Base-by-base conservation (phyloP, 2,329 filamentous ascomycete species). In the Fusarium compactum region DNA sequence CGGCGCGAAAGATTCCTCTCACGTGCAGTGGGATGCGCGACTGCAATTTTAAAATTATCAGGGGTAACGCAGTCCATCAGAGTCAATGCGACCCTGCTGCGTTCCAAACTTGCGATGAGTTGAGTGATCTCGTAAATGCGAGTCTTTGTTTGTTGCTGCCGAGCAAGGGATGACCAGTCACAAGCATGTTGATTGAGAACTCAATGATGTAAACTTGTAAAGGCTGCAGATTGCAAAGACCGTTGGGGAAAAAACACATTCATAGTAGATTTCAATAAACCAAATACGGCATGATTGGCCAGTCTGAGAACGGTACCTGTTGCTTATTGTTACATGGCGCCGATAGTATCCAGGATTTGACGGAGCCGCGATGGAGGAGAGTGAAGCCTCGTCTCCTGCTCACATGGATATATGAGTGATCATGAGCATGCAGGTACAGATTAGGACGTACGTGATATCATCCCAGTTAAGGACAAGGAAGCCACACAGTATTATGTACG, bases 1-100 rank as follows among this genome's bases (percentile, higher is more conserved):
- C 57, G 56, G 68, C 59, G 56, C 65, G 68, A 71, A 69, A 62
- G 54, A 55, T 22, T 32, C 51, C 52, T 63, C 66, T 67, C 69
- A 65, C 58, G 67, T 67, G 69, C 53, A 46, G 50, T 57, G 34
- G 10, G 18, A 38, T 48, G 51, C 29, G 54, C 54, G 41, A 47
- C 38, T 51, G 58, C 46, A 72, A 69, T 66, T 65, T 71, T 74
- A 67, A 74, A 66, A 74, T 75, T 75, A 62, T 65, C 58, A 74
- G 73, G 73, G 73, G 73, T 61, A 64, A 64, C 71, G 56, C 52
- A 62, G 67, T 63, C 55, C 55, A 62, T 62, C 45, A 51, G 24
- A 61, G 57, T 52, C 62, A 69, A 74, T 75, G 71, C 64, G 58
- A 74, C 72, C 47, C 38, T 59, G 25, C 41, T 41, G 43, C 52